A percentile compares a stretch with the other conserved stretches of the same genome.
phyloP scores from a whole-genome alignment of 768 basidiomycete species.

The Naganishia vishniacii region DNA sequence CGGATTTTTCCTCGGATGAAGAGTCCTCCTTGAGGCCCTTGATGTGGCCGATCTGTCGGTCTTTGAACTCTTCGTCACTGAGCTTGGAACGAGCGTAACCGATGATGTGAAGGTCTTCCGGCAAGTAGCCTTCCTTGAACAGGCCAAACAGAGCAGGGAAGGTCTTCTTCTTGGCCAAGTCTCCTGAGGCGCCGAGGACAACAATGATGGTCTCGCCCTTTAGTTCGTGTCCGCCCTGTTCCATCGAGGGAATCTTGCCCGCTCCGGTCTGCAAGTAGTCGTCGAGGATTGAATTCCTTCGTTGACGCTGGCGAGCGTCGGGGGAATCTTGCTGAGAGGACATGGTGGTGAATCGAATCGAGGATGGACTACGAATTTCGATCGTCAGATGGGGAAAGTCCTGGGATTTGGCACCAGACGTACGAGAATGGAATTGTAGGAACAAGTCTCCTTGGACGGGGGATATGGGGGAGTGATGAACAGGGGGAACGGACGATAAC shows the following conservation, averaged over 20 bases:
- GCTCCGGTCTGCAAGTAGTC: constrained; percentile 39
- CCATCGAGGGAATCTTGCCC: constrained; percentile 87
- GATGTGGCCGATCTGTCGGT: constrained; percentile 77
- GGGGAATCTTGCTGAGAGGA: not conserved
- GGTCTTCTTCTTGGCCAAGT: constrained; percentile 99
- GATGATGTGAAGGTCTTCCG: constrained; percentile 77
- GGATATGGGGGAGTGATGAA: too few species aligned
- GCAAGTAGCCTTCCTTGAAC: constrained; percentile 72
- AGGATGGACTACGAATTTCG: too few species aligned
- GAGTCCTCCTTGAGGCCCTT: constrained; percentile 61
- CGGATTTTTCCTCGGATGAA: constrained; percentile 54
- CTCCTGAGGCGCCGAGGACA: constrained; percentile 92
- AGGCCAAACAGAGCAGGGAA: constrained; percentile 91
- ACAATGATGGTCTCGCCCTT: constrained; percentile 84
- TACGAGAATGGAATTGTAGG: not conserved
- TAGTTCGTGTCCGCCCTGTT: constrained; percentile 63
- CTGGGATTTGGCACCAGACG: not conserved
- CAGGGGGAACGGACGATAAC: too few species aligned
- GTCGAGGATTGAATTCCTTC: constrained; percentile 20
- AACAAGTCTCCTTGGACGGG: too few species aligned
- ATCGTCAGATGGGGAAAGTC: not conserved
- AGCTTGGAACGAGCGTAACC: constrained; percentile 73
- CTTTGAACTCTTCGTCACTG: constrained; percentile 64
- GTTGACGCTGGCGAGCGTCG: constrained; percentile 8
- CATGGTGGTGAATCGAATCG: too few species aligned